A percentile compares a stretch with the other conserved stretches of the same genome.
phyloP scores from a whole-genome alignment of 2,329 filamentous ascomycete species.

The Fusarium redolens region DNA sequence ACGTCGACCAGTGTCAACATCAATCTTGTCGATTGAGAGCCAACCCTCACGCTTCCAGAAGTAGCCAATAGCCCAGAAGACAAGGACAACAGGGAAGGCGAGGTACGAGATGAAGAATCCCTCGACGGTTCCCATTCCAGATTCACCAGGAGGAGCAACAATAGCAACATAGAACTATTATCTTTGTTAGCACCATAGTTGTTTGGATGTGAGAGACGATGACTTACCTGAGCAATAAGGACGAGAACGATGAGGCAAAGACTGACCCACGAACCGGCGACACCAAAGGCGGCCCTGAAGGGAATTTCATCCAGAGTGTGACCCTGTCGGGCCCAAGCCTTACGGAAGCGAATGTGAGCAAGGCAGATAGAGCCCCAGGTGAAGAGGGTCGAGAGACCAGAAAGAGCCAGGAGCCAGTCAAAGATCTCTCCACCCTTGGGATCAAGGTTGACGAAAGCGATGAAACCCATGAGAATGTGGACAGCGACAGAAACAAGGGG shows the following conservation, averaged over 20 bases:
- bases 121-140: constrained; percentile 55
- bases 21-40: constrained; percentile 69
- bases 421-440: constrained; percentile 65
- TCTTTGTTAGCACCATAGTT: constrained; percentile 10
- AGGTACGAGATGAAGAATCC: constrained; percentile 68
- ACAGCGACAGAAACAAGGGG: constrained; percentile 59
- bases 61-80: constrained; percentile 69
- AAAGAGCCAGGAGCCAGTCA: constrained; percentile 73
- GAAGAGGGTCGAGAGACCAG: constrained; percentile 71
- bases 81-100: constrained; percentile 64
- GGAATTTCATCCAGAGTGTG: constrained; percentile 74
- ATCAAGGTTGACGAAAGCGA: constrained; percentile 60
- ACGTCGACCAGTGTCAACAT: constrained; percentile 74
- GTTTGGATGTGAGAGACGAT: background rate
- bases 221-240: constrained; percentile 63
- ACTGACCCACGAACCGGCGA: constrained; percentile 73
- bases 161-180: constrained; percentile 63
- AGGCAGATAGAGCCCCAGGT: constrained; percentile 74
- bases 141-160: constrained; percentile 47
- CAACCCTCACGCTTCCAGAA: constrained; percentile 74
- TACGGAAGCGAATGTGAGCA: constrained; percentile 72
- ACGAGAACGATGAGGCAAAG: constrained; percentile 67
- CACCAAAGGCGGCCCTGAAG: constrained; percentile 69
- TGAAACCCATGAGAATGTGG: constrained; percentile 60
- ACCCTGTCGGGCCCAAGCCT: constrained; percentile 68